phyloP scores from a whole-genome alignment of 1,284 basidiomycete species.

The Phellinidium pouzarii region DNA sequence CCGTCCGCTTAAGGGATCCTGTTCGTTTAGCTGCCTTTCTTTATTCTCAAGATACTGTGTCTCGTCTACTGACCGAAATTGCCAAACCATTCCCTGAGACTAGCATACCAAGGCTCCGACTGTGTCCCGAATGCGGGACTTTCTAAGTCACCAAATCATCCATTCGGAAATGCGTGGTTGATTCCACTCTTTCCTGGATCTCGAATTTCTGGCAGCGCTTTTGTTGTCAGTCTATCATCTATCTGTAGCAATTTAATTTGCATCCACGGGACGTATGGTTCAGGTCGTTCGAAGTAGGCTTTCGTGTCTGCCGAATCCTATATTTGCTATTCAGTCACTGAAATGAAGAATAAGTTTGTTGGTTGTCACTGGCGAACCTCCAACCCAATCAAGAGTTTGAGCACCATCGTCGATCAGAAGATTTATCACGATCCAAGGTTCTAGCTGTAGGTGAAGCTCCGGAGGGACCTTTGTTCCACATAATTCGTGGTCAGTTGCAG shows the following conservation, averaged over 20 bases:
- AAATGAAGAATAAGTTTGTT: constrained; percentile 39
- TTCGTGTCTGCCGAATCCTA: constrained; percentile 14
- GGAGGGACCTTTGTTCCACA: constrained; percentile 80
- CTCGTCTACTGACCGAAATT: constrained; percentile 38
- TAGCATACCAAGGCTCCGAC: constrained; percentile 49
- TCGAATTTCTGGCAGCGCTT: constrained; percentile 38
- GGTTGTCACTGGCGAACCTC: constrained; percentile 32
- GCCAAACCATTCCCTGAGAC: constrained; percentile 42
- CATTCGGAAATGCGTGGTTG: constrained; percentile 88
- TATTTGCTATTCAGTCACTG: constrained; percentile 6
- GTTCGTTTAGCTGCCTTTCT: background rate
- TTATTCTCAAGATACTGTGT: background rate
- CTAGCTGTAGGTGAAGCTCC: constrained; percentile 61
- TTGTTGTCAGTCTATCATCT: constrained; percentile 38
- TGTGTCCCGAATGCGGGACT: constrained; percentile 90
- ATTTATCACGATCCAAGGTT: constrained; percentile 73
- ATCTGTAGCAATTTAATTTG: constrained; percentile 51
- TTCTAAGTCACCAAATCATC: constrained; percentile 96
- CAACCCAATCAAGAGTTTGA: constrained; percentile 71
- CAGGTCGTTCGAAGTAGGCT: constrained; percentile 30
- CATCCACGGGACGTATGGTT: constrained; percentile 56
- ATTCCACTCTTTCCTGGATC: constrained; percentile 60
- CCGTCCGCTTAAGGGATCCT: constrained; percentile 70
- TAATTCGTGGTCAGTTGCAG: constrained; percentile 83
- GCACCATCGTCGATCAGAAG: constrained; percentile 53